Evolutionary conservation across 768 basidiomycete genomes (phyloP).

Genomic region (Tulasnella sp.): DNA sequence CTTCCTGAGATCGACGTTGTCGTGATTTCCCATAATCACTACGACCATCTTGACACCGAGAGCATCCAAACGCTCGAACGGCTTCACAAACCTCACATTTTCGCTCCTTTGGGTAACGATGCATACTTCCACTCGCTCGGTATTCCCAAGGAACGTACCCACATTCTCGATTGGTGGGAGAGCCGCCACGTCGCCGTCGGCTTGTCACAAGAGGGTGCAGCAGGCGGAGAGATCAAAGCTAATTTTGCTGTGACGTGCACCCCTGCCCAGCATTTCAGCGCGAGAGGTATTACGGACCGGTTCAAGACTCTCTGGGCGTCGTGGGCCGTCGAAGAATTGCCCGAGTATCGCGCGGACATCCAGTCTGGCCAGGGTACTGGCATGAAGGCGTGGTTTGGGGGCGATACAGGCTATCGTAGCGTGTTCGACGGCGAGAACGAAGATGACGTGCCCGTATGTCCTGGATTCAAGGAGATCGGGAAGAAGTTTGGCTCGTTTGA

Average conservation of each 20-base stretch:
- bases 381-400: slow-evolving; percentile 46
- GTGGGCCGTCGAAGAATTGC: slow-evolving; percentile 28
- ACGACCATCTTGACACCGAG: slow-evolving; percentile 23
- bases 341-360: slow-evolving; percentile 3
- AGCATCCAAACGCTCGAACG: slow-evolving; percentile 22
- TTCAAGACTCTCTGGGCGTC: slow-evolving; percentile 30
- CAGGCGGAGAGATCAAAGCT: background rate
- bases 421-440: slow-evolving; percentile 32
- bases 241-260: slow-evolving; percentile 1
- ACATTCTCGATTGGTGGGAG: slow-evolving; percentile 36
- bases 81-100: slow-evolving; percentile 23
- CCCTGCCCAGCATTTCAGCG: slow-evolving; percentile 17
- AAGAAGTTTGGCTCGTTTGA: slow-evolving; percentile 50
- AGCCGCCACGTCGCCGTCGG: slow-evolving; percentile 21
- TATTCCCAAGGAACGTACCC: slow-evolving; percentile 21
- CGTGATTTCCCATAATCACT: slow-evolving; percentile 25
- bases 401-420: slow-evolving; percentile 53
- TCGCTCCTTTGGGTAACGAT: slow-evolving; percentile 30
- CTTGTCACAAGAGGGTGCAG: background rate
- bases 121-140: slow-evolving; percentile 22
- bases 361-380: background rate
- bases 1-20: slow-evolving; percentile 32
- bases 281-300: slow-evolving; percentile 24
- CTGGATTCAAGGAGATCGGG: slow-evolving; percentile 63
- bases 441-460: slow-evolving; percentile 47